phyloP scores from a whole-genome alignment of 371 early-diverging fungal species.

The Rhizopus arrhizus region DNA sequence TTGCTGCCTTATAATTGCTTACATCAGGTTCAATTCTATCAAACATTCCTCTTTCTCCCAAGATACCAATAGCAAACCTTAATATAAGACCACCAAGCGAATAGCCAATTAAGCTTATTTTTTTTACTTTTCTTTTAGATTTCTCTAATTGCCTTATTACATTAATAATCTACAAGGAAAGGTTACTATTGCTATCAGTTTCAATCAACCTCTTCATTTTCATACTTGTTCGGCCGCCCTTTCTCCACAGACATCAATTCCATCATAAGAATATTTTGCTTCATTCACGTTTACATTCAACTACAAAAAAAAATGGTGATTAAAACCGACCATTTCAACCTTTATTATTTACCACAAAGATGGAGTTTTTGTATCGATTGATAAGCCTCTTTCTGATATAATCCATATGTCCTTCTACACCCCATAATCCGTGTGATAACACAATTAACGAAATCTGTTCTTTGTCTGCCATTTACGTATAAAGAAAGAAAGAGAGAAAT shows the following conservation, averaged over 20 bases:
- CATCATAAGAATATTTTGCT: conserved; percentile 67
- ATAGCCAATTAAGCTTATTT: conserved; percentile 76
- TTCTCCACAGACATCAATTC: conserved; percentile 70
- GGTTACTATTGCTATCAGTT: background rate
- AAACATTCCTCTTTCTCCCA: conserved; percentile 65
- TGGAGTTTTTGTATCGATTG: conserved; percentile 27
- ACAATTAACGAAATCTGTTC: conserved; percentile 42
- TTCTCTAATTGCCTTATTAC: conserved; percentile 11
- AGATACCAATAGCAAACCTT: conserved; percentile 71
- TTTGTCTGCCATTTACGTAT: too few relatives aligned
- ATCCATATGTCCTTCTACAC: conserved; percentile 57
- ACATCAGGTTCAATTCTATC: conserved; percentile 54
- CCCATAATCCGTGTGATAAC: conserved; percentile 72
- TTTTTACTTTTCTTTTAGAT: conserved; percentile 40
- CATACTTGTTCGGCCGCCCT: conserved; percentile 48
- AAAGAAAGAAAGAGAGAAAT: background rate
- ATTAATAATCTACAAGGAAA: conserved; percentile 12
- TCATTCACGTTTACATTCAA: conserved; percentile 59
- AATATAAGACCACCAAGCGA: conserved; percentile 80
- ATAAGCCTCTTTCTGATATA: conserved; percentile 45
- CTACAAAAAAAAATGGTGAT: conserved; percentile 17
- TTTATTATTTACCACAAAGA: conserved; percentile 36
- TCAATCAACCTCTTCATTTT: background rate
- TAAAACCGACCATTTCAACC: background rate
- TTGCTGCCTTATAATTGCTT: conserved; percentile 11